These are phyloP conservation scores for Lasiodiplodia gonubiensis DNA, from an alignment of 2,329 filamentous ascomycete genomes.

Conservation along the genomic window DNA sequence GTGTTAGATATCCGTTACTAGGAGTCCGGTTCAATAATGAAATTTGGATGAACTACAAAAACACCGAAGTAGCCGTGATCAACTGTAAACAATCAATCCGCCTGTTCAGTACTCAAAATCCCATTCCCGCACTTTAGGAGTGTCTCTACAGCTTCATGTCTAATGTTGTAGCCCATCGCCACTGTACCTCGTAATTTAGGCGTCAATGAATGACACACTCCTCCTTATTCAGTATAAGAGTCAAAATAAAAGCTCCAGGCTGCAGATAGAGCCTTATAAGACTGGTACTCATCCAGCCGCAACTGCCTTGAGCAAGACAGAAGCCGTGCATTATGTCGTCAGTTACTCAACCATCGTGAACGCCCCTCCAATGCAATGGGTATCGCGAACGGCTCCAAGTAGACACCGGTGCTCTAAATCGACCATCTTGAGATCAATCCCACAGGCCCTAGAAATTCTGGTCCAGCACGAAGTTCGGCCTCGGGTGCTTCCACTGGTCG, in stretches of 20 bases:
- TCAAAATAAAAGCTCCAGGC: neutral
- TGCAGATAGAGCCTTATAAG: neutral
- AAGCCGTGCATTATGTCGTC: neutral
- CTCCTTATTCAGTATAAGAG: neutral
- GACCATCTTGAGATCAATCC: neutral
- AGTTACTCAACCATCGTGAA: neutral
- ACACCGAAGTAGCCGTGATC: neutral
- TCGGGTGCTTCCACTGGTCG: constrained; percentile 3
- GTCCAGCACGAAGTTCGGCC: constrained; percentile 15
- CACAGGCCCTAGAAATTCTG: neutral
- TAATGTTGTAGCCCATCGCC: neutral
- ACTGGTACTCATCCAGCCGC: neutral
- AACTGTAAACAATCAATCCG: neutral
- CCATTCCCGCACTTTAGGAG: neutral
- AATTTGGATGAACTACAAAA: neutral
- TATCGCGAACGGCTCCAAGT: neutral
- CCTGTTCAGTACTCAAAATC: neutral
- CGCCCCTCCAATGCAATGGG: neutral
- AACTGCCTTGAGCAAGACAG: neutral
- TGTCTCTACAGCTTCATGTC: neutral
- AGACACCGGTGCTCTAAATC: neutral
- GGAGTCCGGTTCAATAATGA: constrained; percentile 2
- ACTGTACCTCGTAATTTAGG: neutral
- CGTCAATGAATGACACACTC: neutral
- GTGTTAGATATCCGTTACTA: constrained; percentile 20